Evolutionary conservation across 139 green algal genomes (phyloP), one percentile per base, ranked within the genome.

Genomic region (Picochlorum sp.): DNA sequence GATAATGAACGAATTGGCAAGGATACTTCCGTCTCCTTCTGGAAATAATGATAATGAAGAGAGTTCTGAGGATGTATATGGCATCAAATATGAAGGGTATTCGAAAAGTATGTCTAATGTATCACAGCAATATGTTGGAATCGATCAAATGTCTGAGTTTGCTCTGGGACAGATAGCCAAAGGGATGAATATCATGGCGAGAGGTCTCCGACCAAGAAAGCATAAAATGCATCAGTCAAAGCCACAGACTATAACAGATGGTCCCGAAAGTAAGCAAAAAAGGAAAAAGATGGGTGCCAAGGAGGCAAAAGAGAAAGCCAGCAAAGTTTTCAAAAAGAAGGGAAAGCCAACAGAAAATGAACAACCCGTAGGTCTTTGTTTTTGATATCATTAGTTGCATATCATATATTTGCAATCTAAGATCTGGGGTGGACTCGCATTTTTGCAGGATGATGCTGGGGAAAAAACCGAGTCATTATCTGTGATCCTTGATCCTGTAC

Each of bases 51-150:
- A 67, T 33, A 45, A 59, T 44, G 26, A 43, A 37, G 50, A 47
- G 22, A 8, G 10, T 14, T 47, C 47, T 36, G 9, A n/a, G n/a
- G n/a, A n/a, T n/a, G n/a, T 12, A 7, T 39, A 52, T 52, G 64
- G 66, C 4, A 41, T 74, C 29, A 67, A 68, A 52, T 74, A 74
- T 32, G 66, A 74, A 33, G 66, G 66, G 2, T 74, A 74, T 14
- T 41, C 37, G 16, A 33, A 74, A 41, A 59, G 52, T 36, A 74
- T 74, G 4, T 50, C 60, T 6, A 33, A 35, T 24, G 55, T 45
- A 0, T 12, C 26, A n/a, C 18, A 45, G 0, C 32, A 49, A 26
- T 61, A 59, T 45, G 35, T 59, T 26, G 52, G 52, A 30, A 59
- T 59, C 14, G 52, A 59, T 50, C 12, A 51, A 18, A 44, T 12